Conservation (phyloP, 495 filamentous ascomycete genomes). For the Talaromyces proteolyticus region DNA sequence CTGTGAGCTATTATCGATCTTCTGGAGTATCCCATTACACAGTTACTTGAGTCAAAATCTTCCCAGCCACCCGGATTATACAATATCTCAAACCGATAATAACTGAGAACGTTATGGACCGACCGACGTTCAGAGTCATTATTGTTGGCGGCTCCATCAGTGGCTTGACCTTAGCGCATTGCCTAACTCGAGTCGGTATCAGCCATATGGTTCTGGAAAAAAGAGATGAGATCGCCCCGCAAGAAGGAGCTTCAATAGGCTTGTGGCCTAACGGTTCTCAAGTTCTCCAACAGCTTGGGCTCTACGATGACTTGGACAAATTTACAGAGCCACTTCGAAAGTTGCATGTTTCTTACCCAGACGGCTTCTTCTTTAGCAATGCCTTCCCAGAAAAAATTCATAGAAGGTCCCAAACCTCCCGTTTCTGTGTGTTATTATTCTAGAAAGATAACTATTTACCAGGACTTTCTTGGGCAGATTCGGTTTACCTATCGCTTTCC, state of each 20-base stretch:
- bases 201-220: constrained; percentile 46
- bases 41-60: too few relatives aligned
- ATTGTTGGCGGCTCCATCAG: constrained; percentile 48
- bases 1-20: too few relatives aligned
- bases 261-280: constrained; percentile 27
- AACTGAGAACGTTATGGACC: too few relatives aligned
- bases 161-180: constrained; percentile 42
- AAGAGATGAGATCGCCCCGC: constrained; percentile 23
- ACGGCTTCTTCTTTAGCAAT: constrained; percentile 9
- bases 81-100: too few relatives aligned
- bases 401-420: too few relatives aligned
- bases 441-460: constrained; percentile 9
- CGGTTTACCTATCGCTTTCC: constrained; percentile 14
- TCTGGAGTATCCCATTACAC: too few relatives aligned
- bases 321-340: constrained; percentile 6
- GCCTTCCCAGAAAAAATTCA: neutral
- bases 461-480: constrained; percentile 4
- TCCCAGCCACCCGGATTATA: too few relatives aligned
- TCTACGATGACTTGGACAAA: constrained; percentile 20
- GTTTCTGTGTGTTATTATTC: too few relatives aligned
- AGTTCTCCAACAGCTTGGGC: constrained; percentile 44
- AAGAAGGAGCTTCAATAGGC: constrained; percentile 34
- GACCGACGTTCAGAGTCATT: constrained; percentile 25
- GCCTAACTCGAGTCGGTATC: constrained; percentile 34
- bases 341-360: neutral